A percentile compares a stretch with the other conserved stretches of the same genome.
phyloP scores from a whole-genome alignment of 345 rosid genomes.

The Turnera subulata region DNA sequence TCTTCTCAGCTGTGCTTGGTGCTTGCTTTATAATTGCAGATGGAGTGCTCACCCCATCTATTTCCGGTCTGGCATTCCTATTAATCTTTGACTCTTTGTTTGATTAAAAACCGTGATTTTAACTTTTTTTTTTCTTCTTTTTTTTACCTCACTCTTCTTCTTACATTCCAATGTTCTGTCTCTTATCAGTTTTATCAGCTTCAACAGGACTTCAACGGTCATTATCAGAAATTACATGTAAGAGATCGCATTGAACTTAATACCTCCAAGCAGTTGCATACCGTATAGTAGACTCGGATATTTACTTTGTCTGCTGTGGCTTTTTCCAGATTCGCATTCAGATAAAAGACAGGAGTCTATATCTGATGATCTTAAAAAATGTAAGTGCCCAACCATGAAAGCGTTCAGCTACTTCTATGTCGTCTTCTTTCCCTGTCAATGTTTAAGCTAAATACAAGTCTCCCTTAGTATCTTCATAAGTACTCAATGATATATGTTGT shows the following conservation, averaged over 20 bases:
- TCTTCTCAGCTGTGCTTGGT: constrained; percentile 50
- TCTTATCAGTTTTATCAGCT: constrained; percentile 49
- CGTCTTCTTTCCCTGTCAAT: no score
- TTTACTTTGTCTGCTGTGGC: constrained; percentile 7
- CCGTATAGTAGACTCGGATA: background rate
- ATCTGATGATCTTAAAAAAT: constrained; percentile 29
- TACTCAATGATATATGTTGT: no score
- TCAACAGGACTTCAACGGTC: constrained; percentile 41
- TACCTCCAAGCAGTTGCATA: background rate
- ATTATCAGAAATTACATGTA: constrained; percentile 40
- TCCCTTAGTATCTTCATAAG: no score
- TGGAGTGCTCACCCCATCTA: constrained; percentile 57
- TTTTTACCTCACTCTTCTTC: background rate
- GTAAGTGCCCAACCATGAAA: constrained; percentile 28
- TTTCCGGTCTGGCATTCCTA: constrained; percentile 42
- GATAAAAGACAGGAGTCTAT: constrained; percentile 12
- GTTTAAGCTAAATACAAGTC: no score
- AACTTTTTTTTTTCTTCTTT: background rate
- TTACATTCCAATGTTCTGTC: background rate
- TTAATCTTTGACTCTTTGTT: background rate
- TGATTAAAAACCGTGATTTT: background rate
- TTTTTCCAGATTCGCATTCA: constrained; percentile 39
- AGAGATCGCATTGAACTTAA: constrained; percentile 21
- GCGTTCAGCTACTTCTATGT: no score
- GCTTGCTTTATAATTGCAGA: constrained; percentile 58